Conservation (phyloP, 768 basidiomycete species). For the Suillus fuscotomentosus region DNA sequence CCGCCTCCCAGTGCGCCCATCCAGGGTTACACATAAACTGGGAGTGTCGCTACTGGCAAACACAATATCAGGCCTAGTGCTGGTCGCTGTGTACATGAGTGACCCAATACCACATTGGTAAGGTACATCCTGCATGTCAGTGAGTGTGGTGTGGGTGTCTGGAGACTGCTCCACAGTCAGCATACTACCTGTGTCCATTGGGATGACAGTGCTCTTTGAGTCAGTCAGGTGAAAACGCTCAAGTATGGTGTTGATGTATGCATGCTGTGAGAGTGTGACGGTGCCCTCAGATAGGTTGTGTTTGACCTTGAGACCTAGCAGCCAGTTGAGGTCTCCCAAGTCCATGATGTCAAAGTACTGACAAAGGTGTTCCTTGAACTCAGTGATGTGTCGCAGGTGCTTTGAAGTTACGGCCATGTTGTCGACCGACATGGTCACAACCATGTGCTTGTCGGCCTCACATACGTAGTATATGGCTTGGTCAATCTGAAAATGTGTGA, state of each 20-base stretch:
- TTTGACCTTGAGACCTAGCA: slow-evolving; percentile 17
- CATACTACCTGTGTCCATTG: slow-evolving; percentile 14
- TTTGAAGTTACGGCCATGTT: too few species aligned
- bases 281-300: slow-evolving; percentile 6
- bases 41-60: slow-evolving; percentile 21
- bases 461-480: neutral
- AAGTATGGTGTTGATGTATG: slow-evolving; percentile 22
- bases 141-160: slow-evolving; percentile 13
- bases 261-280: slow-evolving; percentile 18
- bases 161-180: slow-evolving; percentile 11
- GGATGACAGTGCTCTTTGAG: slow-evolving; percentile 19
- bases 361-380: too few species aligned
- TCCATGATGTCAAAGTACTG: slow-evolving; percentile 1
- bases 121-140: neutral
- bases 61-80: slow-evolving; percentile 34
- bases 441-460: too few species aligned
- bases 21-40: slow-evolving; percentile 2
- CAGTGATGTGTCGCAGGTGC: too few species aligned
- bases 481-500: neutral
- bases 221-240: slow-evolving; percentile 21
- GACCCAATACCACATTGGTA: slow-evolving; percentile 12
- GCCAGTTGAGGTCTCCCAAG: slow-evolving; percentile 15
- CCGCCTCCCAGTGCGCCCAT: too few species aligned
- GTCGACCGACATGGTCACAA: too few species aligned
- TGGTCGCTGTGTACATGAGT: slow-evolving; percentile 32